Percentiles rank a stretch among this genome's conserved stretches.
phyloP scores from a whole-genome alignment of 2,329 filamentous ascomycete species.

The Aspergillus pseudoviridinutans region DNA sequence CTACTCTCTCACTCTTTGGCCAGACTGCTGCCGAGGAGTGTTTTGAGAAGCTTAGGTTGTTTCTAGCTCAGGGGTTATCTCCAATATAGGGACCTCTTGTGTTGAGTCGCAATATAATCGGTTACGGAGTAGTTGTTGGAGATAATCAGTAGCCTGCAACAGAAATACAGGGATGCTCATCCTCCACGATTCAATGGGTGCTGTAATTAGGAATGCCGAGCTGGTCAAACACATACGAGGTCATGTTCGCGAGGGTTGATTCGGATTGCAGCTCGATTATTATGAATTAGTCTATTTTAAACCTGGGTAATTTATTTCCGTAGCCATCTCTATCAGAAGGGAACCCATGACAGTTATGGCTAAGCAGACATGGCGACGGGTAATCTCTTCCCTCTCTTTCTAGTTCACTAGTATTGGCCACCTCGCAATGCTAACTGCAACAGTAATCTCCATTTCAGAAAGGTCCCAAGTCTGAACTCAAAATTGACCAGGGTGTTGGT shows the following conservation, averaged over 20 bases:
- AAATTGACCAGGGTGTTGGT: neutral
- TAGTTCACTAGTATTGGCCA: neutral
- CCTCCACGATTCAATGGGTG: neutral
- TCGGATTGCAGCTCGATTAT: no score
- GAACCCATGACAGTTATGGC: neutral
- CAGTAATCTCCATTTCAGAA: neutral
- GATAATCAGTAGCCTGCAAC: neutral
- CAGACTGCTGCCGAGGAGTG: neutral
- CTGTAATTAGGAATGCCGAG: neutral
- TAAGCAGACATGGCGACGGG: neutral
- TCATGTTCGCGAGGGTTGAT: neutral
- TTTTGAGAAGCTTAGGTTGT: neutral
- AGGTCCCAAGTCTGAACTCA: neutral
- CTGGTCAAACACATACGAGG: neutral
- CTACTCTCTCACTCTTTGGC: neutral
- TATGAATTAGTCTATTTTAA: neutral
- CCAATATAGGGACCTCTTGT: neutral
- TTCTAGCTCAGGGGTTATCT: neutral
- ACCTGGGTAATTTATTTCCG: neutral
- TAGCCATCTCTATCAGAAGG: neutral
- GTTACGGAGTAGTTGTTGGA: neutral
- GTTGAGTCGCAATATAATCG: neutral
- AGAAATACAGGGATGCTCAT: neutral
- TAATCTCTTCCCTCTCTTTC: no score
- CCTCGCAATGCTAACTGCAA: neutral